Evolutionary conservation across 805 yeast species (phyloP), one percentile per base, ranked within the genome.

Genomic region (Zygosaccharomyces siamensis): DNA sequence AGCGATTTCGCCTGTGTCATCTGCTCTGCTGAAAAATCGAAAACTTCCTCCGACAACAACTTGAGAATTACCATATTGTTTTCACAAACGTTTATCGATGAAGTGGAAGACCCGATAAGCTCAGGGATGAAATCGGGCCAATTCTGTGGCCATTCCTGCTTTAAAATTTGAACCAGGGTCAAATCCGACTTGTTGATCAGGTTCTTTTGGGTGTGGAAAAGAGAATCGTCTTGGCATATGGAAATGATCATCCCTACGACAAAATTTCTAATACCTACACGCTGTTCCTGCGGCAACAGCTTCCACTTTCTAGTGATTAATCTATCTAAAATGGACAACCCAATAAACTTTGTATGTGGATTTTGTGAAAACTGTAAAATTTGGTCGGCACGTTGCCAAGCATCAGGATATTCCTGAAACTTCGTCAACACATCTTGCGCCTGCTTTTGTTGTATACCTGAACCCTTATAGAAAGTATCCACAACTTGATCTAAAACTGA

Each of bases 61-160:
- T 85, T 86, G 65, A 93, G 76, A 51, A 93, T 90, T 53, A 83
- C 82, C 98, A 93, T 92, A 71, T 93, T 93, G 72, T 93, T 93
- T 69, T 93, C 99, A 72, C 99, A 93, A 45, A 93, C 97, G 61
- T 89, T 92, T 67, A 86, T 81, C 20, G 93, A 84, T 11, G 92
- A 81, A 54, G 88, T 80, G 40, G 95, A 83, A 55, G 95, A 84
- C 51, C 77, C 79, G 41, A 92, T 93, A 48, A 93, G 79, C 67
- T 93, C 99, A 14, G 97, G 96, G 44, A 93, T 86, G 62, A 93
- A 93, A 60, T 84, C 86, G 16, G 98, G 98, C 99, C 99, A 93
- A 67, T 90, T 86, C 59, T 84, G 88, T 30, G 99, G 99, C 99
- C 99, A 93, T 67, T 93, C 99, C 71, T 93, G 98, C 63, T 93